Percentiles rank a stretch among this genome's conserved stretches.
Evolutionary conservation across 2,329 filamentous ascomycete species (phyloP).

Genomic region (Pyrenochaeta sp.): DNA sequence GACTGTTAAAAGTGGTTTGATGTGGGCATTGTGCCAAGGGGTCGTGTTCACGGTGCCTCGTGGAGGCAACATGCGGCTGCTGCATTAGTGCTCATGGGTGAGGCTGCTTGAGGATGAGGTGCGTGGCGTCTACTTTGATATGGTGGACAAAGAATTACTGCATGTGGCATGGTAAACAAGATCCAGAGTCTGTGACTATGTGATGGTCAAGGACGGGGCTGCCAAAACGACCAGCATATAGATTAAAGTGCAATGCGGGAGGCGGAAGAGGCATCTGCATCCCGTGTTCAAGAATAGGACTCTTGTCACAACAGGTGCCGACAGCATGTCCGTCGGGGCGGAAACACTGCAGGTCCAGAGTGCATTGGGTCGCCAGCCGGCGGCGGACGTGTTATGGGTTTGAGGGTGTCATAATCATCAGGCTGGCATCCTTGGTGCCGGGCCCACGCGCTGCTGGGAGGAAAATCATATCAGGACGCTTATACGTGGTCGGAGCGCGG

Average conservation of each 20-base stretch:
- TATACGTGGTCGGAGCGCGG: constrained; percentile 20
- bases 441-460: constrained; percentile 35
- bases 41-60: constrained; percentile 9
- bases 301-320: constrained; percentile 14
- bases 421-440: constrained; percentile 36
- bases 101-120: constrained; percentile 14
- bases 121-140: too few species aligned
- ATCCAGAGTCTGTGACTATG: constrained; percentile 6
- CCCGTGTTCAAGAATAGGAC: constrained; percentile 27
- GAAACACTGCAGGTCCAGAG: constrained; percentile 20
- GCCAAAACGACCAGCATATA: too few species aligned
- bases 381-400: constrained; percentile 32
- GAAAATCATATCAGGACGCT: constrained; percentile 40
- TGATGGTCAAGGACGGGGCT: too few species aligned
- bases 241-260: too few species aligned
- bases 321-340: constrained; percentile 13
- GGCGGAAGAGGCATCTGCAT: constrained; percentile 26
- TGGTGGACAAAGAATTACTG: too few species aligned
- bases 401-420: constrained; percentile 39
- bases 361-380: constrained; percentile 18
- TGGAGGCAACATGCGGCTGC: constrained; percentile 16
- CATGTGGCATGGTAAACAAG: background rate
- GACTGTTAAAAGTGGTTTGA: background rate
- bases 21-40: constrained; percentile 9
- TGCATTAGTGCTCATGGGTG: constrained; percentile 23